A percentile compares a stretch with the other conserved stretches of the same genome.
Conservation (phyloP, 352 stramenopile genomes). For the Peronospora belbahrii region DNA sequence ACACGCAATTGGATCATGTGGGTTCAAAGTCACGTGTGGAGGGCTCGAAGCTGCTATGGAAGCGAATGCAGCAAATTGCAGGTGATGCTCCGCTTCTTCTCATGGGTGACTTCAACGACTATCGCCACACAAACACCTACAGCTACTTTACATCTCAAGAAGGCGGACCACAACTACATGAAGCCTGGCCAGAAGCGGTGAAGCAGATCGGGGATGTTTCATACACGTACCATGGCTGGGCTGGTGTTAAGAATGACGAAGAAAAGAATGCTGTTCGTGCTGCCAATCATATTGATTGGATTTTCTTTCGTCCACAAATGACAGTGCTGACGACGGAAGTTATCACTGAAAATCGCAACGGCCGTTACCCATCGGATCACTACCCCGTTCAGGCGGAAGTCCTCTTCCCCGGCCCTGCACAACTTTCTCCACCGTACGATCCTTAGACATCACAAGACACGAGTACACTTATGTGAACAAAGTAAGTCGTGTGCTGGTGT, state of each 20-base stretch:
- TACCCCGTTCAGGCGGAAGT: constrained; percentile 82
- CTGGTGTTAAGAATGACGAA: constrained; percentile 74
- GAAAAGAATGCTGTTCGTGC: constrained; percentile 55
- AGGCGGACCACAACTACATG: constrained; percentile 49
- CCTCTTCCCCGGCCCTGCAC: constrained; percentile 54
- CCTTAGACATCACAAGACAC: constrained; percentile 16
- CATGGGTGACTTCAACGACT: constrained; percentile 85
- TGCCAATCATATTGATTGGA: constrained; percentile 86
- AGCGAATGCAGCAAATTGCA: constrained; percentile 53
- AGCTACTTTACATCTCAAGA: constrained; percentile 67
- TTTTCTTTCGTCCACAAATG: constrained; percentile 79
- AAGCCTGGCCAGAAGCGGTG: constrained; percentile 65
- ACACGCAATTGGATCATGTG: constrained; percentile 72
- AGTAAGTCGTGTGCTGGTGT: constrained; percentile 1
- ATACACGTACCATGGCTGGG: constrained; percentile 85
- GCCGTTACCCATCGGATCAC: constrained; percentile 79
- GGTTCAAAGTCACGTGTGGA: constrained; percentile 41
- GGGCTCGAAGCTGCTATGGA: constrained; percentile 52
- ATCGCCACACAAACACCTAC: constrained; percentile 74
- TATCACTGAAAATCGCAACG: constrained; percentile 74
- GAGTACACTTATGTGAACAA: constrained; percentile 11
- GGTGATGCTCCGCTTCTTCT: constrained; percentile 60
- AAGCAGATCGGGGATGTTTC: constrained; percentile 68
- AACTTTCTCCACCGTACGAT: constrained; percentile 37
- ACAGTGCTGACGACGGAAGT: constrained; percentile 68